phyloP scores from a whole-genome alignment of 2,329 filamentous ascomycete genomes.

The Colletotrichum sp. region DNA sequence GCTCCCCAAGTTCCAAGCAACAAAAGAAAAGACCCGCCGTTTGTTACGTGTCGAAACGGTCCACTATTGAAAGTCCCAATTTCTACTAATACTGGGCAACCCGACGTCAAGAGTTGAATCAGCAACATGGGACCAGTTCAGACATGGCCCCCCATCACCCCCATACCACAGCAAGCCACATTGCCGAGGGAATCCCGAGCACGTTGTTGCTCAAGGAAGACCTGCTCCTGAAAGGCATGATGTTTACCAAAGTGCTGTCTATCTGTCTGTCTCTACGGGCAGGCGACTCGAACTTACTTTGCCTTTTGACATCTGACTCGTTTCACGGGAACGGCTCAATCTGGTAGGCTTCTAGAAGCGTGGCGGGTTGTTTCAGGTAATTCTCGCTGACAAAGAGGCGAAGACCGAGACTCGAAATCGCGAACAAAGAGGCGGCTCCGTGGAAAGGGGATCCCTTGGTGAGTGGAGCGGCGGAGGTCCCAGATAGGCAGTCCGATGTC shows the following conservation, averaged over 20 bases:
- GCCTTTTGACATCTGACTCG: slow-evolving; percentile 2
- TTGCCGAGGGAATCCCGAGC: slow-evolving; percentile 11
- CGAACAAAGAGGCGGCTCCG: background rate
- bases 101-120: background rate
- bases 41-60: slow-evolving; percentile 9
- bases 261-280: background rate
- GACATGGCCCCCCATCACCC: background rate
- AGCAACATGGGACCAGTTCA: background rate
- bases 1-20: background rate
- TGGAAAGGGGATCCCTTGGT: background rate
- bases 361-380: background rate
- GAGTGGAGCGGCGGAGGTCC: background rate
- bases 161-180: background rate
- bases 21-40: background rate
- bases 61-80: background rate
- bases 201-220: background rate
- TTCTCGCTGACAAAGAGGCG: background rate
- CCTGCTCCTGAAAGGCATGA: background rate
- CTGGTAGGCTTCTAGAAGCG: slow-evolving; percentile 16
- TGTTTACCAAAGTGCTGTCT: background rate
- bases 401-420: background rate
- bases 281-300: background rate
- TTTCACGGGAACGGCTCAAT: background rate
- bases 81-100: background rate
- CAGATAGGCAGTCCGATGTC: background rate